Evolutionary conservation across 176 grass and related monocot genomes (phyloP).

Genomic region (Aegilops speltoides): DNA sequence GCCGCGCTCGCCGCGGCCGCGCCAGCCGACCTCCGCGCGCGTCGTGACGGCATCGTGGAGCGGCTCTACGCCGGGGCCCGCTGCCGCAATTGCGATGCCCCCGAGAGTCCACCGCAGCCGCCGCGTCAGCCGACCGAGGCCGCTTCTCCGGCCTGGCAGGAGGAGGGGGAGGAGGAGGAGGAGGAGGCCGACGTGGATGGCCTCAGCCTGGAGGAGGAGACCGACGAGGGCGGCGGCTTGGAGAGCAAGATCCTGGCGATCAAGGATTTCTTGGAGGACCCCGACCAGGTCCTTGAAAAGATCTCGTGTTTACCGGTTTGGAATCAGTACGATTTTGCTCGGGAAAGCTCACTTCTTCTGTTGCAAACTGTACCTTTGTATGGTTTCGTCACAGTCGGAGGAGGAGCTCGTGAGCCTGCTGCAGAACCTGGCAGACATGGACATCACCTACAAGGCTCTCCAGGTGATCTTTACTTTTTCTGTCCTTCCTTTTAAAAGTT

Average conservation of each 20-base stretch:
- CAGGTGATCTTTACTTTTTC: conserved; percentile 35
- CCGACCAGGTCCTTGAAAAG: conserved; percentile 57
- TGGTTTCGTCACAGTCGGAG: conserved; percentile 59
- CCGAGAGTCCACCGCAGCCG: not conserved
- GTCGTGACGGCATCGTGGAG: conserved; percentile 76
- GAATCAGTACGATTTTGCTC: conserved; percentile 4
- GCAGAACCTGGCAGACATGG: conserved; percentile 74
- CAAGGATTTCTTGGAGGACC: conserved; percentile 79
- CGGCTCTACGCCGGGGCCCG: conserved; percentile 44
- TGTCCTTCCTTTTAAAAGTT: not conserved
- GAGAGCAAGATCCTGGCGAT: conserved; percentile 64
- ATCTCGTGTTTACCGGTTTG: conserved; percentile 30
- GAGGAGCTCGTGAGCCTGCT: conserved; percentile 62
- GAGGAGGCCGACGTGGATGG: conserved; percentile 24
- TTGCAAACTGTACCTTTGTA: conserved; percentile 31
- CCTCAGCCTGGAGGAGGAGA: conserved; percentile 19
- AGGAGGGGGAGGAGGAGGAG: not conserved
- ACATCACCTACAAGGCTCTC: conserved; percentile 75
- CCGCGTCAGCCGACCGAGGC: not conserved
- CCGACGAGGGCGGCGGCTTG: conserved; percentile 8
- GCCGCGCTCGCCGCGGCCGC: conserved; percentile 52
- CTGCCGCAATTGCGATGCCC: conserved; percentile 49
- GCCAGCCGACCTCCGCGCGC: conserved; percentile 57
- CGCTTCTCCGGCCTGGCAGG: conserved; percentile 6
- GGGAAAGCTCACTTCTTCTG: conserved; percentile 22